Evolutionary conservation across 495 filamentous ascomycete species (phyloP), one percentile per base, ranked within the genome.

Genomic region (Jackrogersella minutella): DNA sequence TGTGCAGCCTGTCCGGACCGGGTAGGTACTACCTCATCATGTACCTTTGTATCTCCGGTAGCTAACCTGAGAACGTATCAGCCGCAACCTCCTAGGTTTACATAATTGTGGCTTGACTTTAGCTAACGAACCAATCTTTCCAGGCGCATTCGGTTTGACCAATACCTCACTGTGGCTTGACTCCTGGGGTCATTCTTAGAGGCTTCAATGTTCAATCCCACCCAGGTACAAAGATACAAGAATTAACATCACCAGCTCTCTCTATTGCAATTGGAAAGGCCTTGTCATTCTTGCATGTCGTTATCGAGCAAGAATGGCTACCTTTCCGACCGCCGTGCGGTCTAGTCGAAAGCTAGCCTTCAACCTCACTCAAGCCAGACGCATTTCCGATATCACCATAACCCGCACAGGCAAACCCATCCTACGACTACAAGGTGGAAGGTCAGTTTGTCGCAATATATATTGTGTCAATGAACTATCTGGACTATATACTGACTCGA

Each of bases 331-430:
- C 73, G 75, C 77, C 37, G 77, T 78, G 77, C 80, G 80, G 79
- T 76, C 77, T 58, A 78, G 75, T 50, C 69, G 66, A 69, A 74
- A 68, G 55, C 57, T 75, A 49, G 73, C 66, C 40, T 72, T 70
- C 49, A 58, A 58, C 36, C 44, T 74, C 3, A 47, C 19, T 56
- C 73, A 68, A 53, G 66, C 68, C 66, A 62, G 68, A 65, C 67
- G 73, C 70, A 77, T 95, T 62, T 88, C 90, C 73, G 92, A 96
- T 82, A 83, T 96, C 66, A 79, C 88, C 63, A 93, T 96, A 73
- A 90, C 92, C 57, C 82, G 92, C 68, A 96, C 92, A 43, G 92
- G 92, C 75, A 93, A 91, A 82, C 92, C 92, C 49, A 88, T 96
- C 60, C 79, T 95, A 73, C 88, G 92, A 75, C 79, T 86, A 58